These are phyloP conservation scores for Diatrype stigma DNA, from an alignment of 2,329 filamentous ascomycete species.

Conservation along the genomic window DNA sequence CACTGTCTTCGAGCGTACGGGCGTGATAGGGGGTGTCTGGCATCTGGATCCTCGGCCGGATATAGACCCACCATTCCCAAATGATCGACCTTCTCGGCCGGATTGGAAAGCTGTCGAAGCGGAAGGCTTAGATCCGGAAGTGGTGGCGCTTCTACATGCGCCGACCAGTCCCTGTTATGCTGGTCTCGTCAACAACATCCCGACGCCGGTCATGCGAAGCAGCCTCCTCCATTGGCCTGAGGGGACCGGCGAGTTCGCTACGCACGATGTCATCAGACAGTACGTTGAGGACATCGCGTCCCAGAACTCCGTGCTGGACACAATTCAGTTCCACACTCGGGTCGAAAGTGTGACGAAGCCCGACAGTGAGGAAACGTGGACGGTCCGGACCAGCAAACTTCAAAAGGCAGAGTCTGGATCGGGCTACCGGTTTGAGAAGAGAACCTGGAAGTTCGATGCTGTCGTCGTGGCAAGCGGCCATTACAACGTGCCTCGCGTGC, in stretches of 20 bases:
- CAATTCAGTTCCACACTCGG: slow-evolving; percentile 54
- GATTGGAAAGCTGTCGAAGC: slow-evolving; percentile 18
- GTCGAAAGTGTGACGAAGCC: slow-evolving; percentile 49
- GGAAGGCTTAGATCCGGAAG: slow-evolving; percentile 17
- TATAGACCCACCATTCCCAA: slow-evolving; percentile 25
- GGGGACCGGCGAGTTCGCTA: slow-evolving; percentile 56
- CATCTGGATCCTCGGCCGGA: slow-evolving; percentile 54
- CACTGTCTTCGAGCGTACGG: slow-evolving; percentile 59
- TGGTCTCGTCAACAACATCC: slow-evolving; percentile 70
- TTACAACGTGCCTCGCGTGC: slow-evolving; percentile 60
- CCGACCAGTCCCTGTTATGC: slow-evolving; percentile 53
- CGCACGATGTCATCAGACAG: slow-evolving; percentile 49
- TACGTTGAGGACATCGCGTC: slow-evolving; percentile 59
- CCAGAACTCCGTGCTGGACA: slow-evolving; percentile 43
- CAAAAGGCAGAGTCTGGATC: slow-evolving; percentile 13
- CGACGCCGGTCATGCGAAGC: slow-evolving; percentile 49
- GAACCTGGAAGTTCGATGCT: slow-evolving; percentile 51
- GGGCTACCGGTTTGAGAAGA: slow-evolving; percentile 23
- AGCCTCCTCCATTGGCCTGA: slow-evolving; percentile 49
- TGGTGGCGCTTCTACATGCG: slow-evolving; percentile 32
- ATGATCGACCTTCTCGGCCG: slow-evolving; percentile 18
- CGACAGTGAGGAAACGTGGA: slow-evolving; percentile 40
- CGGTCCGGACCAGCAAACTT: slow-evolving; percentile 44
- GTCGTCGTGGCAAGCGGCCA: slow-evolving; percentile 65
- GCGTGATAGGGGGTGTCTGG: slow-evolving; percentile 60